These are phyloP conservation scores for Melocanna baccifera DNA, from an alignment of 176 grass and related monocot genomes.

Conservation along the genomic window DNA sequence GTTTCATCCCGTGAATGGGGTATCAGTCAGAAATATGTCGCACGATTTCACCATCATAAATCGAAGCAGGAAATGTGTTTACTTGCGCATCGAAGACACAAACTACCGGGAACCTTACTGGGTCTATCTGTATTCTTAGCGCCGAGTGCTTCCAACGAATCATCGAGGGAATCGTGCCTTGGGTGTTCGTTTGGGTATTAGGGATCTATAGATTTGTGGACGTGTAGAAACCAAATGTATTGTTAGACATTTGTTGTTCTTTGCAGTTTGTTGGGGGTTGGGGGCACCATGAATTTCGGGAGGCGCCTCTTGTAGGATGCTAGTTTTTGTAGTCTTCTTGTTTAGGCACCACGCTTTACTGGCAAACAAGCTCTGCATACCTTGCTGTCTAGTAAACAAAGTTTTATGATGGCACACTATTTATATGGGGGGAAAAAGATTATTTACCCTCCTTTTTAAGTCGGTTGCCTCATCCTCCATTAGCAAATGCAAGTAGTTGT, in stretches of 20 bases:
- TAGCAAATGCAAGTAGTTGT: not conserved
- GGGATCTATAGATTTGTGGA: not conserved
- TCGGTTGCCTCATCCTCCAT: not conserved
- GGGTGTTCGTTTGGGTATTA: not conserved
- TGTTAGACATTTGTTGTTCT: not conserved
- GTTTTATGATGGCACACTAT: not conserved
- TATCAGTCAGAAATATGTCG: too few species aligned
- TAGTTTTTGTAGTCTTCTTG: not conserved
- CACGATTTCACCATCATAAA: not conserved
- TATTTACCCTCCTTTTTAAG: not conserved
- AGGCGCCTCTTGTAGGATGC: not conserved
- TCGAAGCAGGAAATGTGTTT: not conserved
- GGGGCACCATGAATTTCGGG: not conserved
- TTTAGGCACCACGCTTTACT: not conserved
- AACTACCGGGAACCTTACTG: not conserved
- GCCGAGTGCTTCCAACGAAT: not conserved
- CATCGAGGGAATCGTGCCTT: not conserved
- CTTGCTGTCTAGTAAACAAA: not conserved
- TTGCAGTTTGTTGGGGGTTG: not conserved
- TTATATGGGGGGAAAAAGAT: not conserved
- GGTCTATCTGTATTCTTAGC: not conserved
- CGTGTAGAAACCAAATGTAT: not conserved
- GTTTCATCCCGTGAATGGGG: not conserved
- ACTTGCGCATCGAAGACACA: not conserved
- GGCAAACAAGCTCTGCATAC: not conserved